A percentile compares a stretch with the other conserved stretches of the same genome.
Conservation (phyloP, 768 basidiomycete genomes). For the Lactarius quietus region DNA sequence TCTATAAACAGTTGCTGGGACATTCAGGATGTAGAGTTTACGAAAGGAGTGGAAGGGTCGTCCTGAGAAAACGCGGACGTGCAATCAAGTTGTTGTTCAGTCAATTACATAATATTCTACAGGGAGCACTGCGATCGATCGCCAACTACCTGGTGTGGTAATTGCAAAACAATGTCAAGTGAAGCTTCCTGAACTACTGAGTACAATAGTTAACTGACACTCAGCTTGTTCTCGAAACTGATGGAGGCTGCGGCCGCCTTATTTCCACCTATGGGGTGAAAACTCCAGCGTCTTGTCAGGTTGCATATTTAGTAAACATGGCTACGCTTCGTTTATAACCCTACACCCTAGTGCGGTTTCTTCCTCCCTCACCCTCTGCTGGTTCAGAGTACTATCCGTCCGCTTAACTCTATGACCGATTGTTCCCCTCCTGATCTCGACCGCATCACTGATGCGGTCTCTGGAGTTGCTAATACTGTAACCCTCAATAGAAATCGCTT, state of each 20-base stretch:
- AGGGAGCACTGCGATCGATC: no score
- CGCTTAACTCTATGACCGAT: not conserved
- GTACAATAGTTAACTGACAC: no score
- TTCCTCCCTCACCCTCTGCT: not conserved
- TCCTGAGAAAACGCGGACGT: no score
- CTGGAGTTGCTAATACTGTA: not conserved
- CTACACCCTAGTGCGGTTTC: not conserved
- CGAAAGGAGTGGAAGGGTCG: not conserved
- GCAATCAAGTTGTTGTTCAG: no score
- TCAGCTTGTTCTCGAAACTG: no score
- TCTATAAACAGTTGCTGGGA: not conserved
- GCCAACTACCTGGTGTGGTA: no score
- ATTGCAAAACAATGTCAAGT: no score
- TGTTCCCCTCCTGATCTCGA: accelerated
- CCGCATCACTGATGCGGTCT: accelerated
- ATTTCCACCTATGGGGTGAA: no score
- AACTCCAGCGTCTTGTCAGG: not conserved
- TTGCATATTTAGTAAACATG: not conserved
- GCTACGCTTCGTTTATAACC: not conserved
- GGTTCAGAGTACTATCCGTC: not conserved
- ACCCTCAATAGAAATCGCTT: not conserved
- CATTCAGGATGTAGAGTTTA: not conserved
- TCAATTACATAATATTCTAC: no score
- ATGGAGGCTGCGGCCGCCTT: no score
- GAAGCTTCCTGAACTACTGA: no score